Evolutionary conservation across 148 eudicot species (phyloP).

Genomic region (Drosera capensis): DNA sequence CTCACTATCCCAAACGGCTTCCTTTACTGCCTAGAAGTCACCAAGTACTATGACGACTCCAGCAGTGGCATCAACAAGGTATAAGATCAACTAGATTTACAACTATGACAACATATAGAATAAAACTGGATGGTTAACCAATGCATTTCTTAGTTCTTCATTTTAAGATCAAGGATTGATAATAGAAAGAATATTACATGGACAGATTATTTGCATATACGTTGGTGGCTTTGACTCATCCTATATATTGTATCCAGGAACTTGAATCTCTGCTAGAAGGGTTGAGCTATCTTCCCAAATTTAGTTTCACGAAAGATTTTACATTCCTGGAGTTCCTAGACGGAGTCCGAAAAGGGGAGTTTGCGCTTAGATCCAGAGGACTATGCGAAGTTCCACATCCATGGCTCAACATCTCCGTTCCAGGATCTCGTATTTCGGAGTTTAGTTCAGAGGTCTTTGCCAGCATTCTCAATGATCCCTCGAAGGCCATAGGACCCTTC

Average conservation of each 20-base stretch:
- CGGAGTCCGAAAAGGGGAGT: conserved; percentile 51
- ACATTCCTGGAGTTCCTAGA: conserved; percentile 34
- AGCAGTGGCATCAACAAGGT: conserved; percentile 23
- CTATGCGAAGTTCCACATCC: conserved; percentile 82
- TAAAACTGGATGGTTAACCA: too few species aligned
- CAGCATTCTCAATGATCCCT: conserved; percentile 28
- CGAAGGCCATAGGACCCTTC: conserved; percentile 35
- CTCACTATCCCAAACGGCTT: conserved; percentile 25
- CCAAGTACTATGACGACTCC: conserved; percentile 44
- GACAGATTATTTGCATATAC: too few species aligned
- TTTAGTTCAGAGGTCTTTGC: conserved; percentile 41
- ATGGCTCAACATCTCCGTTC: conserved; percentile 78
- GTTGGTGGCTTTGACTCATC: too few species aligned
- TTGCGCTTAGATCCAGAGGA: conserved; percentile 37
- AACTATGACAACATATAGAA: too few species aligned
- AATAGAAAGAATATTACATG: too few species aligned
- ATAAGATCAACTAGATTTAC: not conserved
- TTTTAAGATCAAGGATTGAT: not conserved
- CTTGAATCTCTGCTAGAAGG: conserved; percentile 19
- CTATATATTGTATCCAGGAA: too few species aligned
- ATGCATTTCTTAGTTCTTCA: not conserved
- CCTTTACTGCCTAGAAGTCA: conserved; percentile 62
- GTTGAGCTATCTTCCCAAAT: conserved; percentile 22
- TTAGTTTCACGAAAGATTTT: conserved; percentile 36
- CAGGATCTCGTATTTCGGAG: conserved; percentile 42